Evolutionary conservation across 2,329 filamentous ascomycete species (phyloP).

Genomic region (Trichoderma pleuroti): DNA sequence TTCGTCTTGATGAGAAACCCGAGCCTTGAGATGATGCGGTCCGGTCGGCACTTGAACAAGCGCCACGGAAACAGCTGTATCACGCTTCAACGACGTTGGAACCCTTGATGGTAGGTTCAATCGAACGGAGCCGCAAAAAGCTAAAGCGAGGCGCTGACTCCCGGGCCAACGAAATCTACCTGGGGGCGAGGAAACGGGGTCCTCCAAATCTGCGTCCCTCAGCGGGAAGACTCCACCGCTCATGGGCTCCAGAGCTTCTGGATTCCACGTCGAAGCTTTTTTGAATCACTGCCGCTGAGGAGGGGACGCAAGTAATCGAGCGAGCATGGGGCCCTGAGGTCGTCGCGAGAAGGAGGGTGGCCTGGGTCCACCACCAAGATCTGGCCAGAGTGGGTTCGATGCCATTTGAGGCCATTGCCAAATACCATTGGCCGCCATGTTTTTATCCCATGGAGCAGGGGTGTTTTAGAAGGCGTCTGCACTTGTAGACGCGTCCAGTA

Average conservation of each 20-base stretch:
- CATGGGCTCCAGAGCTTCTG: constrained; percentile 26
- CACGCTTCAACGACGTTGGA: neutral
- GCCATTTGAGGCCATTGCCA: constrained; percentile 16
- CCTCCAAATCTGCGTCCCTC: constrained; percentile 22
- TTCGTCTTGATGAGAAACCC: neutral
- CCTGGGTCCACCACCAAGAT: constrained; percentile 24
- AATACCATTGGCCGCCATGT: constrained; percentile 10
- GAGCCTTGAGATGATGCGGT: neutral
- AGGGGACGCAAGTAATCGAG: constrained; percentile 19
- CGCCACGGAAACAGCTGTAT: neutral
- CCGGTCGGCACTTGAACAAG: neutral
- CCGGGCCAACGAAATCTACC: constrained; percentile 17
- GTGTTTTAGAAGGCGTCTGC: constrained; percentile 1
- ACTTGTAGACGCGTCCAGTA: constrained; percentile 9
- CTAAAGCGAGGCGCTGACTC: constrained; percentile 19
- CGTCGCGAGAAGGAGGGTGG: neutral
- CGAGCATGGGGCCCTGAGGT: constrained; percentile 13
- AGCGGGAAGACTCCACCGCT: constrained; percentile 23
- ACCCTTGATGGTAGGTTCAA: neutral
- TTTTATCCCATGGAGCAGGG: constrained; percentile 6
- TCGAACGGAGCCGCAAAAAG: constrained; percentile 15
- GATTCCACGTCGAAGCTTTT: constrained; percentile 24
- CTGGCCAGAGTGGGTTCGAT: constrained; percentile 24
- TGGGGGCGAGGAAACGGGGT: constrained; percentile 20
- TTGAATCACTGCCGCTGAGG: constrained; percentile 20